These are phyloP conservation scores for Debaryomyces singareniensis DNA, from an alignment of 1,139 yeast genomes.

Conservation along the genomic window DNA sequence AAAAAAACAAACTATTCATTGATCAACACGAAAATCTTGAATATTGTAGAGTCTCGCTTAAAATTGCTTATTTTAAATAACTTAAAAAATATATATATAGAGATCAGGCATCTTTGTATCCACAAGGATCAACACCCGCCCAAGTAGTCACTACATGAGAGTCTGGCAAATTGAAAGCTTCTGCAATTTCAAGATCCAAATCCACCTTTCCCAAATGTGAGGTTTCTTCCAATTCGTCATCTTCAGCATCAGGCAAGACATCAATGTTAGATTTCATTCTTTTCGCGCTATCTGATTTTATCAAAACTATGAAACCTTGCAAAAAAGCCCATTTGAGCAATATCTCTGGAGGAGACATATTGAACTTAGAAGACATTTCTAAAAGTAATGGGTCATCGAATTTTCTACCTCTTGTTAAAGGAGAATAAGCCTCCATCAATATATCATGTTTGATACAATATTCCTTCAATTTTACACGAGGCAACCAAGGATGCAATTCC, in stretches of 20 bases:
- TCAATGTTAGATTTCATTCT: constrained; percentile 37
- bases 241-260: constrained; percentile 24
- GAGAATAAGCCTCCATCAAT: constrained; percentile 62
- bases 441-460: constrained; percentile 34
- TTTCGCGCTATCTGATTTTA: constrained; percentile 52
- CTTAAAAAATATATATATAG: not conserved
- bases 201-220: constrained; percentile 26
- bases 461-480: constrained; percentile 30
- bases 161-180: constrained; percentile 27
- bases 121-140: constrained; percentile 18
- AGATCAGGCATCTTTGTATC: constrained; percentile 1
- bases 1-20: too few relatives aligned
- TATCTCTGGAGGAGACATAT: constrained; percentile 19
- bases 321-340: constrained; percentile 33
- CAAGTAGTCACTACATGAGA: constrained; percentile 25
- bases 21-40: too few relatives aligned
- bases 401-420: constrained; percentile 58
- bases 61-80: not conserved
- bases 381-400: constrained; percentile 45
- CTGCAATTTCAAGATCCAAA: constrained; percentile 25
- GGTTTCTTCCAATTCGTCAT: constrained; percentile 18
- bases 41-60: too few relatives aligned
- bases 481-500: constrained; percentile 44
- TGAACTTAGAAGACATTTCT: constrained; percentile 18
- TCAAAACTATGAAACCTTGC: constrained; percentile 66